Base-by-base conservation (phyloP, 371 early-diverging fungal species). In the Massospora cicadina region DNA sequence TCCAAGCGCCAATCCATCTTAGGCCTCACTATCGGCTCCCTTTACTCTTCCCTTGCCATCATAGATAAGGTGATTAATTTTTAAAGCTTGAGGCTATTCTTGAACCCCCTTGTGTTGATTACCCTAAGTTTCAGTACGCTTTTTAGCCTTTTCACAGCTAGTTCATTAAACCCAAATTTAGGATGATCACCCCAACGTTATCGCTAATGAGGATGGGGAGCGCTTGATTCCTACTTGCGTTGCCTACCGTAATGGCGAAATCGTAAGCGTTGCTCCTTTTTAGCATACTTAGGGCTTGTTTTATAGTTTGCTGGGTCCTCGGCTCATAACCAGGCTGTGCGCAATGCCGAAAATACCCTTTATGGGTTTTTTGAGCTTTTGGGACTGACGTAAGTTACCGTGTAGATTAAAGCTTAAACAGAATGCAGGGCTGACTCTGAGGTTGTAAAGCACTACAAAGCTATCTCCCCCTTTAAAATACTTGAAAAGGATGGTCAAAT, bases 131-230 rank as follows among this genome's bases (percentile, higher is more conserved):
- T 2, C 7, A 10, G 62, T 62, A 62, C 58, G 7, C 24, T 2
- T n/a, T 64, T 24, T 54, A 28, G 2, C 58, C 5, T 13, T 30
- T 13, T 17, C 32, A 65, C 68, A 13, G 21, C n/a, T n/a, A n/a
- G n/a, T n/a, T n/a, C n/a, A n/a, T n/a, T n/a, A n/a, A n/a, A n/a
- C n/a, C n/a, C 69, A 78, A 64, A 75, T 71, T 60, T 79, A 87
- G 80, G 88, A 88, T 70, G 87, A 86, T 68, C 81, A 83, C 69
- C 82, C 85, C 65, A 91, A 93, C 69, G 85, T 90, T 72, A 92
- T 96, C 71, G 95, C 97, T 70, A 95, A 96, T 79, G 93, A 90
- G 73, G 97, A 96, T 73, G 97, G 97, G 76, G 94, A 94, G 74
- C 81, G 95, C 71, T 86, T 88, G 75, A 93, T 93, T 69, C 91